Percentiles rank a stretch among this genome's conserved stretches.
These are phyloP conservation scores for Dryadomyces sulphureus DNA, from an alignment of 2,329 filamentous ascomycete species.

Conservation along the genomic window DNA sequence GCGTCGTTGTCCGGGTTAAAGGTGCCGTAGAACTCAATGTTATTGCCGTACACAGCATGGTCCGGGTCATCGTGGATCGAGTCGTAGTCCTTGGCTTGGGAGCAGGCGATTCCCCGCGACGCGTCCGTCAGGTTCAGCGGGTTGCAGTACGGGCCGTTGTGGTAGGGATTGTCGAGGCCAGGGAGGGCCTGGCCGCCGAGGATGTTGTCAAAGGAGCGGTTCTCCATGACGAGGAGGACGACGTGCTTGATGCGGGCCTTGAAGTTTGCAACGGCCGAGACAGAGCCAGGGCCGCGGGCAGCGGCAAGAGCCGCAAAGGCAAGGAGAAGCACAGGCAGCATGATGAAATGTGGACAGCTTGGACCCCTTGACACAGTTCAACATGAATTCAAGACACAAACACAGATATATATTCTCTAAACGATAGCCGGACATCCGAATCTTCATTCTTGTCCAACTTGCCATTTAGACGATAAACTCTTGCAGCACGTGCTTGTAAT, in stretches of 20 bases:
- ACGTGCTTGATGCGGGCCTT: conserved; percentile 30
- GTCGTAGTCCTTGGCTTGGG: conserved; percentile 21
- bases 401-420: too few species aligned
- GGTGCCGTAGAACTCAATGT: conserved; percentile 26
- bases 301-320: conserved; percentile 4
- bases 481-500: too few species aligned
- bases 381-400: too few species aligned
- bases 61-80: conserved; percentile 25
- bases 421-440: too few species aligned
- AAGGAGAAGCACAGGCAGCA: conserved; percentile 3
- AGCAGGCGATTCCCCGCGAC: conserved; percentile 14
- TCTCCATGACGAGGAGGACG: conserved; percentile 30
- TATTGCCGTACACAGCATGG: conserved; percentile 26
- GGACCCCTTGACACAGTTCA: too few species aligned
- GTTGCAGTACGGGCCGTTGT: conserved; percentile 27
- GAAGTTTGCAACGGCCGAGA: conserved; percentile 12
- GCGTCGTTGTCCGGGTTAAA: conserved; percentile 22
- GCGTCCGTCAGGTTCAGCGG: conserved; percentile 19
- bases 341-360: background rate
- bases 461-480: too few species aligned
- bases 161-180: conserved; percentile 25
- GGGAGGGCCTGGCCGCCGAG: conserved; percentile 23
- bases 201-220: conserved; percentile 28
- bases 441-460: too few species aligned
- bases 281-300: conserved; percentile 1